Base-by-base conservation (phyloP, 768 basidiomycete genomes). In the Leucocoprinus leucothites region DNA sequence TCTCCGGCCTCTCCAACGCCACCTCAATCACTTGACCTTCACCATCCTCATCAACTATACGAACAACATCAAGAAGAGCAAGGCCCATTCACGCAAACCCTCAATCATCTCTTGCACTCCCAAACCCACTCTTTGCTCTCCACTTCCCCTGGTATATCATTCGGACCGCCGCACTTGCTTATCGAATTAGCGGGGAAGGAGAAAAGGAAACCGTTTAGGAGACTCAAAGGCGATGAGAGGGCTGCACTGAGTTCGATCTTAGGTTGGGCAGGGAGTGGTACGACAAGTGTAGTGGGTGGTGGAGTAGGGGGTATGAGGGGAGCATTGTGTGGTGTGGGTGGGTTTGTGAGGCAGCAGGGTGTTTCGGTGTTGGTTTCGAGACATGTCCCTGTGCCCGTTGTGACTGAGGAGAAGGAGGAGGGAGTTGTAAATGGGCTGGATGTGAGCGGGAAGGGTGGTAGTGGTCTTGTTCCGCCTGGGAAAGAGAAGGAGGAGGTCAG, bases 291-390 rank as follows among this genome's bases (percentile, higher is more conserved):
- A 19, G 21, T 19, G 19, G 25, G 13, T 11, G 43, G 25, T 14
- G 43, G 43, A 13, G 18, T 19, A 3, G 18, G 14, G 45, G 59
- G 74, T 76, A 36, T 63, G 71, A 9, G 57, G 65, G 43, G 64
- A 14, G 77, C 75, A 4, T 78, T 87, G 79, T 64, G 66, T 5
- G 83, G 82, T 8, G 67, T 73, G 3, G 41, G 59, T 2, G 83
- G 82, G 11, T 87, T 88, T 55, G 68, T 82, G 18, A 67, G 79
- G 21, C 82, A 85, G 42, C 86, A 89, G 61, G 74, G 71, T 40
- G 65, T 87, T 18, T 78, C 24, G n/a, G 45, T 46, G 45, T 46
- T 46, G 45, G 45, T 28, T 25, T 46, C 45, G 8, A 24, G 45
- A 3, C 45, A 46, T 46, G 45, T 46, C 2, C 45, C 45, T 31